Evolutionary conservation across 1,284 basidiomycete genomes (phyloP).

Genomic region (Ustilago shanxiensis): DNA sequence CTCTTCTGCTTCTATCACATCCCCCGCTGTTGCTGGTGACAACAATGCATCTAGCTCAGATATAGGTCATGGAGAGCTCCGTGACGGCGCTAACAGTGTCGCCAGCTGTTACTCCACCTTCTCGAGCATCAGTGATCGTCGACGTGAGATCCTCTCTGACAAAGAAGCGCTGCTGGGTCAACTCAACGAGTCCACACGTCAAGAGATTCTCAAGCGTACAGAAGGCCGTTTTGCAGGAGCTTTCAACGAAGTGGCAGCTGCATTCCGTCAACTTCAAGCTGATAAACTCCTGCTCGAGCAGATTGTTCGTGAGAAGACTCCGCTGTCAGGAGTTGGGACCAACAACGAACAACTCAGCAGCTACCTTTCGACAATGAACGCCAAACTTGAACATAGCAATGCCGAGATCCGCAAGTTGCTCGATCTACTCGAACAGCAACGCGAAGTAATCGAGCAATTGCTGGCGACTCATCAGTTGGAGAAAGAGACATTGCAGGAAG

Average conservation of each 20-base stretch:
- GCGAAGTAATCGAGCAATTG: slow-evolving; percentile 65
- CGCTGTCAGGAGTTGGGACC: slow-evolving; percentile 46
- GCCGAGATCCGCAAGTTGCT: slow-evolving; percentile 60
- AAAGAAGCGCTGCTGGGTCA: slow-evolving; percentile 26
- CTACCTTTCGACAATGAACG: slow-evolving; percentile 53
- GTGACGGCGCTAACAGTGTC: slow-evolving; percentile 22
- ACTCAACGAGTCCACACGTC: slow-evolving; percentile 27
- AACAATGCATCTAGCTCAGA: slow-evolving; percentile 11
- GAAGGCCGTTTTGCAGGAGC: slow-evolving; percentile 58
- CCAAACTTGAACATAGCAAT: slow-evolving; percentile 47
- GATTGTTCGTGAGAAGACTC: slow-evolving; percentile 60
- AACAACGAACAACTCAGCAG: slow-evolving; percentile 46
- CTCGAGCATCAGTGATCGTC: slow-evolving; percentile 42
- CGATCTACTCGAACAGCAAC: slow-evolving; percentile 62
- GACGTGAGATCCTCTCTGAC: slow-evolving; percentile 52
- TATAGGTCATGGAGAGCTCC: slow-evolving; percentile 2
- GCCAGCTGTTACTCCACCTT: slow-evolving; percentile 30
- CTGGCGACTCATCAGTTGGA: slow-evolving; percentile 60
- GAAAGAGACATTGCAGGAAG: slow-evolving; percentile 49
- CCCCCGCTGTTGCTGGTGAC: neutral
- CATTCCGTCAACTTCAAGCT: slow-evolving; percentile 63
- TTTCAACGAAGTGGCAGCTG: slow-evolving; percentile 54
- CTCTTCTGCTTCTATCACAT: neutral
- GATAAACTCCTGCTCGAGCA: slow-evolving; percentile 60
- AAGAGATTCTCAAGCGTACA: slow-evolving; percentile 49